phyloP scores from a whole-genome alignment of 1,284 basidiomycete species.

The Leccinum brunneo-olivaceum region DNA sequence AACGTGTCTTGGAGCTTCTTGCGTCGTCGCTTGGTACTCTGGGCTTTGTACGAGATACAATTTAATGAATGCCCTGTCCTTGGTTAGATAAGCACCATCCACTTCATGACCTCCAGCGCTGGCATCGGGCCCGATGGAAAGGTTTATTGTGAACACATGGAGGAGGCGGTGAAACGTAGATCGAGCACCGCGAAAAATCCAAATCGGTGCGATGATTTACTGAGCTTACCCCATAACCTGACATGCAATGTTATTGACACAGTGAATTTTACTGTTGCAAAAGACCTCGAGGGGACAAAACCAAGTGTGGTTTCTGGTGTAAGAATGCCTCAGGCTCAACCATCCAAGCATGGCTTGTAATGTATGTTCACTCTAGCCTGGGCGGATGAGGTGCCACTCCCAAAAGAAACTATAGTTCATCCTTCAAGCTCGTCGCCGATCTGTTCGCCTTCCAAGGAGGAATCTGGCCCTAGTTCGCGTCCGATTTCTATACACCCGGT shows the following conservation, averaged over 20 bases:
- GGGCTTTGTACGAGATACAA: conserved; percentile 55
- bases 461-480: neutral
- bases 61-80: conserved; percentile 20
- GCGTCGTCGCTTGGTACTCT: conserved; percentile 66
- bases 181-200: conserved; percentile 15
- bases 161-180: conserved; percentile 23
- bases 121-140: conserved; percentile 14
- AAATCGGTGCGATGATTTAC: conserved; percentile 23
- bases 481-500: neutral
- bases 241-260: conserved; percentile 4
- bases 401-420: neutral
- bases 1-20: conserved; percentile 65
- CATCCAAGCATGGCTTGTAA: neutral
- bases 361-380: conserved; percentile 12
- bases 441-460: conserved; percentile 1
- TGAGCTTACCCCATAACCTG: no score
- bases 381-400: conserved; percentile 17
- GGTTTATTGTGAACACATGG: conserved; percentile 22
- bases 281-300: conserved; percentile 5
- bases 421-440: neutral
- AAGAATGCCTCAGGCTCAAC: conserved; percentile 5
- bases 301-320: conserved; percentile 21
- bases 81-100: conserved; percentile 26
- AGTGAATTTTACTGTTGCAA: conserved; percentile 26
- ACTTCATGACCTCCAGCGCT: conserved; percentile 19